Base-by-base conservation (phyloP, 2,329 filamentous ascomycete species). In the Phaeosphaeria sp. region DNA sequence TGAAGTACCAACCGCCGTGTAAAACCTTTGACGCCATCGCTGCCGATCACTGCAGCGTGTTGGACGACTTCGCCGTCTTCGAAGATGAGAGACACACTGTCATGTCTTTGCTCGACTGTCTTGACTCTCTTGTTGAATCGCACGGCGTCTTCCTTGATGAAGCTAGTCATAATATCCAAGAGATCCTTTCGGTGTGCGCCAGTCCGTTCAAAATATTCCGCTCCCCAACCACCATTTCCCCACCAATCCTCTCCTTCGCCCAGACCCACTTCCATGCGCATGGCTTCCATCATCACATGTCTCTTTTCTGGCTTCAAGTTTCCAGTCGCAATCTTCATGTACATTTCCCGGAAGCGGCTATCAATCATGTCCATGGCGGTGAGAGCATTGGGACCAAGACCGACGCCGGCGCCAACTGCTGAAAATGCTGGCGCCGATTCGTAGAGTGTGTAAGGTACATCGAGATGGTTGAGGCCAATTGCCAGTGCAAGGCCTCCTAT, bases 111-210 rank as follows among this genome's bases (percentile, higher is more conserved):
- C 42, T 80, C 68, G 49, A 73, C 56, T 1, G 22, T 46, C 1
- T 25, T 56, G 1, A 72, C 60, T 18, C 66, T 58, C 50, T 73
- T 74, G 52, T 66, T 65, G 54, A 75, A 75, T n/a, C 50, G 55
- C 18, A 74, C 71, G 6, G 50, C 61, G 2, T 68, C 60, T 18
- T 52, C 42, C 1, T 61, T 64, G 25, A 76, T 80, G 67, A 73
- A 81, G 80, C 61, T 85, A 75, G 65, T 84, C 78, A 82, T 78
- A 42, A 80, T 79, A 25, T 81, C 76, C 10, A 82, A 64, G 47
- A 82, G 60, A 50, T 77, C 77, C 51, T 73, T 78, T 36, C 80
- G 68, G 59, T 82, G 80, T 6, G 79, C 79, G 36, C 77, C 77
- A 49, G 75, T 78, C 17, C 78, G 66, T 21, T 72, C 75, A 56